Evolutionary conservation across 768 basidiomycete species (phyloP).

Genomic region (Boletus huronensis): DNA sequence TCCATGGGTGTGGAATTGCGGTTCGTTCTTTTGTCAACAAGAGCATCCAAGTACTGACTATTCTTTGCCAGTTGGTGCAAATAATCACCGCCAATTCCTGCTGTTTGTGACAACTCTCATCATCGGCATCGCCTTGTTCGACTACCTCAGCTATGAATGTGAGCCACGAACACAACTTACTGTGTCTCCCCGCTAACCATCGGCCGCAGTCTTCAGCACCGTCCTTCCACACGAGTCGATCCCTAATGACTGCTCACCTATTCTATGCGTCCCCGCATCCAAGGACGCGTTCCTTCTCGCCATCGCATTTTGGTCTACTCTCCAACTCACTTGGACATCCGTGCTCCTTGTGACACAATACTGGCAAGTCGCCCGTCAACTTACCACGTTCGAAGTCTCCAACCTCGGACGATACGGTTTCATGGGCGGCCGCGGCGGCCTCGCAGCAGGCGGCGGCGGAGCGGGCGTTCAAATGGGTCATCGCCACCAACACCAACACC

Average conservation of each 20-base stretch:
- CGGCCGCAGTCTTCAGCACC: constrained; percentile 51
- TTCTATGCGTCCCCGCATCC: constrained; percentile 66
- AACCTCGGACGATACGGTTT: constrained; percentile 95
- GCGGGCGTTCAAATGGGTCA: constrained; percentile 76
- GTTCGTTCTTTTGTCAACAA: constrained; percentile 42
- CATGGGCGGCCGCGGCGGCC: constrained; percentile 89
- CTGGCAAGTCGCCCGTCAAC: constrained; percentile 91
- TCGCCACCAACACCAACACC: constrained; percentile 41
- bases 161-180: constrained; percentile 29
- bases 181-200: neutral
- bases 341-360: constrained; percentile 82
- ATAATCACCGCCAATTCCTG: constrained; percentile 95
- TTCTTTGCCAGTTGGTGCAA: constrained; percentile 64
- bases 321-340: constrained; percentile 94
- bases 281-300: constrained; percentile 82
- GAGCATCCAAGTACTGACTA: neutral
- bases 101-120: constrained; percentile 89
- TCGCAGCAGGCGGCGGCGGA: constrained; percentile 51
- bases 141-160: constrained; percentile 84
- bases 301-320: constrained; percentile 79
- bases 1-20: constrained; percentile 99
- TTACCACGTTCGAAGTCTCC: constrained; percentile 94
- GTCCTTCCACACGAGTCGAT: constrained; percentile 17
- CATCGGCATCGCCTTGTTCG: constrained; percentile 73
- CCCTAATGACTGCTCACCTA: constrained; percentile 20